phyloP scores from a whole-genome alignment of 148 eudicot genomes.

The Agrostemma githago region DNA sequence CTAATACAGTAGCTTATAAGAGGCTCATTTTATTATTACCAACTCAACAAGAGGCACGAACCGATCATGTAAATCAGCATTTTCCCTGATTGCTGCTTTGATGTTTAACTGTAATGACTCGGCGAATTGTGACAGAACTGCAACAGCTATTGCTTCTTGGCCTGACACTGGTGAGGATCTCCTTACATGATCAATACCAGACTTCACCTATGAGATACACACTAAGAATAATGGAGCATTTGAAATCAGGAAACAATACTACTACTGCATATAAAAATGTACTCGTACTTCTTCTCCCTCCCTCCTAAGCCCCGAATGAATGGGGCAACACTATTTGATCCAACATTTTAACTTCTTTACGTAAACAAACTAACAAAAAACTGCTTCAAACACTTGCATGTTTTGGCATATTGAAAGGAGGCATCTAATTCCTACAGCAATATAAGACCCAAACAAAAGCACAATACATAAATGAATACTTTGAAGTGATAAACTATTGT shows the following conservation, averaged over 20 bases:
- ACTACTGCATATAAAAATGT: background rate
- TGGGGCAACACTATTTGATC: background rate
- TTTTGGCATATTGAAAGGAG: background rate
- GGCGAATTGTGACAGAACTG: conserved; percentile 48
- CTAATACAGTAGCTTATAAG: conserved; percentile 17
- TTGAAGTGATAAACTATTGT: background rate
- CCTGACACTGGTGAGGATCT: conserved; percentile 61
- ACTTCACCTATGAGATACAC: conserved; percentile 49
- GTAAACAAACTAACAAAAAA: background rate
- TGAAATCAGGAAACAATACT: background rate
- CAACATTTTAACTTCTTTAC: background rate
- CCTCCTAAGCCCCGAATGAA: background rate
- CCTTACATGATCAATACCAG: conserved; percentile 59
- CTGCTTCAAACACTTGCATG: background rate
- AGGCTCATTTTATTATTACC: conserved; percentile 35
- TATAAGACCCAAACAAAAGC: background rate
- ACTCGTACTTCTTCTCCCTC: background rate
- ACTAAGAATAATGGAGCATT: background rate
- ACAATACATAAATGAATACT: background rate
- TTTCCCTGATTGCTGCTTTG: conserved; percentile 69
- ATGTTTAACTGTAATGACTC: conserved; percentile 59
- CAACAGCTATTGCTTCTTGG: conserved; percentile 73
- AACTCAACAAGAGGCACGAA: conserved; percentile 73
- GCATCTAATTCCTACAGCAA: background rate
- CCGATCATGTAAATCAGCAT: conserved; percentile 59